phyloP scores from a whole-genome alignment of 768 basidiomycete species.

The Pleurotus djamor region DNA sequence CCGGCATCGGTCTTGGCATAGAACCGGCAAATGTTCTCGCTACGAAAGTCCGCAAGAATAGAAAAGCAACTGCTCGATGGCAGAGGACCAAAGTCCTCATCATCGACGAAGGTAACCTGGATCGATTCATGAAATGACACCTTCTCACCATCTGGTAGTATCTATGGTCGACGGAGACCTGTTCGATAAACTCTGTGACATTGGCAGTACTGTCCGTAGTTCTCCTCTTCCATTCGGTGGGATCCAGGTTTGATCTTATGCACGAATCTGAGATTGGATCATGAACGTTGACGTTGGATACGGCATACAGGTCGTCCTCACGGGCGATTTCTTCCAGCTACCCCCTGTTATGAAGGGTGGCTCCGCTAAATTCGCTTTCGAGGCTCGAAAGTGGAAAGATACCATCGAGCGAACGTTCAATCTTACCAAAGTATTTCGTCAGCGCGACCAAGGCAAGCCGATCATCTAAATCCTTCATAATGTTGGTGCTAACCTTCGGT shows the following conservation, averaged over 20 bases:
- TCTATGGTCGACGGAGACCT: conserved; percentile 96
- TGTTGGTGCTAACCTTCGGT: background rate
- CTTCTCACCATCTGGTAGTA: conserved; percentile 44
- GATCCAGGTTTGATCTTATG: conserved; percentile 62
- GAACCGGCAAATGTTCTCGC: conserved; percentile 63
- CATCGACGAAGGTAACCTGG: conserved; percentile 68
- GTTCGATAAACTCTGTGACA: conserved; percentile 84
- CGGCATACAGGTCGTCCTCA: conserved; percentile 69
- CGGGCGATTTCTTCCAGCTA: conserved; percentile 98
- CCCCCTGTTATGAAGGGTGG: conserved; percentile 83
- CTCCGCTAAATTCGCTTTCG: conserved; percentile 85
- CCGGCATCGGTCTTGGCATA: conserved; percentile 86
- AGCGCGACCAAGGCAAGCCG: conserved; percentile 80
- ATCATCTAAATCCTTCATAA: background rate
- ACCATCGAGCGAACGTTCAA: conserved; percentile 84
- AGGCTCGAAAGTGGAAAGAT: conserved; percentile 76
- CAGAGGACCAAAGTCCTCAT: conserved; percentile 79
- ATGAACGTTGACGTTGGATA: too few relatives aligned
- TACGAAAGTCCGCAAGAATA: conserved; percentile 73
- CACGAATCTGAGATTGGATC: too few relatives aligned
- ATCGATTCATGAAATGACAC: background rate
- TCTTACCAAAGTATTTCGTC: conserved; percentile 93
- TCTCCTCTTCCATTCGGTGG: conserved; percentile 83
- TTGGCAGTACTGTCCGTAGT: conserved; percentile 66
- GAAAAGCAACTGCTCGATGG: conserved; percentile 83